These are phyloP conservation scores for Daldinia concentrica DNA, from an alignment of 495 filamentous ascomycete species.

Conservation along the genomic window DNA sequence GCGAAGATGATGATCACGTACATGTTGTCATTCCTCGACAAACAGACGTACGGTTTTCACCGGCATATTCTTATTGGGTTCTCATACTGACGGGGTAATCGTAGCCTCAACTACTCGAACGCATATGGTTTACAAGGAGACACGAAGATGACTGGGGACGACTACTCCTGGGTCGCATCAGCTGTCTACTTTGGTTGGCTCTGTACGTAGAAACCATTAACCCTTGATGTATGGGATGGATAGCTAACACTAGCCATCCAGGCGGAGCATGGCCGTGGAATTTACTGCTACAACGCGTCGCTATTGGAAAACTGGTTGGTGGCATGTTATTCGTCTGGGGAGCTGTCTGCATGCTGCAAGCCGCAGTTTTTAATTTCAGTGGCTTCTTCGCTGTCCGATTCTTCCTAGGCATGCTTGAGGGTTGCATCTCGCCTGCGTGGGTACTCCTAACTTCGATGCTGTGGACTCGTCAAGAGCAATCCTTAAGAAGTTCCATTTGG, in stretches of 20 bases:
- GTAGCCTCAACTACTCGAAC: constrained; percentile 42
- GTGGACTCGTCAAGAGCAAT: constrained; percentile 42
- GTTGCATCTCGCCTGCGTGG: constrained; percentile 45
- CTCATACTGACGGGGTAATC: neutral
- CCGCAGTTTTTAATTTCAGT: constrained; percentile 43
- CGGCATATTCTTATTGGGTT: constrained; percentile 12
- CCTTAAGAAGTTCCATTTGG: constrained; percentile 41
- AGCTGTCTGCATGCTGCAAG: constrained; percentile 46
- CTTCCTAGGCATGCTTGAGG: constrained; percentile 52
- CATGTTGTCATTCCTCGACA: constrained; percentile 48
- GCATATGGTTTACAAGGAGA: constrained; percentile 47
- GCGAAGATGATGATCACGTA: constrained; percentile 47
- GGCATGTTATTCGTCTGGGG: constrained; percentile 50
- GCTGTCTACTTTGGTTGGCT: constrained; percentile 50
- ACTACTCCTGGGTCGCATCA: constrained; percentile 50
- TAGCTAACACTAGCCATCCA: constrained; percentile 13
- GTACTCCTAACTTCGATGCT: constrained; percentile 47
- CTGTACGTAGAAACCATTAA: constrained; percentile 23
- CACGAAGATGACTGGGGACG: constrained; percentile 45
- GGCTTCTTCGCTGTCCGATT: constrained; percentile 48
- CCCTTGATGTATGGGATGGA: neutral
- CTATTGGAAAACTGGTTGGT: constrained; percentile 47
- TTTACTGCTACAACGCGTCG: constrained; percentile 45
- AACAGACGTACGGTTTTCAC: constrained; percentile 45
- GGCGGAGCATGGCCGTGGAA: constrained; percentile 49